A percentile compares a stretch with the other conserved stretches of the same genome.
These are phyloP conservation scores for Wickerhamiella cacticola DNA, from an alignment of 805 yeast species.

Conservation along the genomic window DNA sequence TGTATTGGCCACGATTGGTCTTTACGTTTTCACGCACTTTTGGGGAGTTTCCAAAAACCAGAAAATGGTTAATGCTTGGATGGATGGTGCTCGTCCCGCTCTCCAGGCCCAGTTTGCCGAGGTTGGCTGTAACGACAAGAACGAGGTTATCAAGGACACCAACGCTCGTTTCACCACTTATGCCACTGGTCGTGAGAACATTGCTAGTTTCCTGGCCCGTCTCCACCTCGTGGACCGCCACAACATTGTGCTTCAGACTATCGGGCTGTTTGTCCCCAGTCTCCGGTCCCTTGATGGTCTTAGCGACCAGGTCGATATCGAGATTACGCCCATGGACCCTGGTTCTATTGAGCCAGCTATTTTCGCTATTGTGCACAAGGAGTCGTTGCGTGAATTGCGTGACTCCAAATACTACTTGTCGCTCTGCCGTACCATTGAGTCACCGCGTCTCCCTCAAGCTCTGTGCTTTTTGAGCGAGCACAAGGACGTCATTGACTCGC, in stretches of 20 bases:
- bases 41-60: slow-evolving; percentile 52
- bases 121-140: slow-evolving; percentile 40
- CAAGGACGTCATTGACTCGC: slow-evolving; percentile 60
- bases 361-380: slow-evolving; percentile 74
- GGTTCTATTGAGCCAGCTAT: slow-evolving; percentile 54
- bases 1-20: slow-evolving; percentile 40
- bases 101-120: slow-evolving; percentile 62
- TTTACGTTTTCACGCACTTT: slow-evolving; percentile 40
- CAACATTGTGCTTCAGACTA: slow-evolving; percentile 52
- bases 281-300: slow-evolving; percentile 39
- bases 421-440: slow-evolving; percentile 65
- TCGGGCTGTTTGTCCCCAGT: slow-evolving; percentile 51
- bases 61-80: slow-evolving; percentile 41
- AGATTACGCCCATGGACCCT: slow-evolving; percentile 40
- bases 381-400: slow-evolving; percentile 66
- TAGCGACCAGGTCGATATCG: slow-evolving; percentile 47
- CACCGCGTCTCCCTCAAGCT: slow-evolving; percentile 54
- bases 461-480: slow-evolving; percentile 85
- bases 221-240: slow-evolving; percentile 68
- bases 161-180: slow-evolving; percentile 53
- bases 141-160: slow-evolving; percentile 46
- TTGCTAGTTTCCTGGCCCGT: slow-evolving; percentile 49
- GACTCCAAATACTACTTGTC: slow-evolving; percentile 69
- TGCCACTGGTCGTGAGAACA: slow-evolving; percentile 79
- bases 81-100: slow-evolving; percentile 39